A percentile compares a stretch with the other conserved stretches of the same genome.
phyloP scores from a whole-genome alignment of 495 filamentous ascomycete species.

The Sordaria brevicollis region DNA sequence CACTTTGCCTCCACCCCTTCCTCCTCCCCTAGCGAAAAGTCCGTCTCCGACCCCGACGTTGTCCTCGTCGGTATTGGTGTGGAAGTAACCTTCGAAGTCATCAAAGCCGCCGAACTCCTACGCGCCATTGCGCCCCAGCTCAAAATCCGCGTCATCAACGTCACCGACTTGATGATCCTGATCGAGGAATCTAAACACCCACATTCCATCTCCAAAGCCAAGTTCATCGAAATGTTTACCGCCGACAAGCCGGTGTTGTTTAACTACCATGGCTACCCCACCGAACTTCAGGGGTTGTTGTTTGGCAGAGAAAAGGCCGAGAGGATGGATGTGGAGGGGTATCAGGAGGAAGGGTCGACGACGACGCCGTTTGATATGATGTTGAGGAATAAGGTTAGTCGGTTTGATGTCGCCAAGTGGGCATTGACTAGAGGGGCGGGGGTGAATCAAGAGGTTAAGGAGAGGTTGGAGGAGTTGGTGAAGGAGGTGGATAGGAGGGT shows the following conservation, averaged over 20 bases:
- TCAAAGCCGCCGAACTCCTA: constrained; percentile 52
- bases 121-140: constrained; percentile 42
- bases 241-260: constrained; percentile 49
- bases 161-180: constrained; percentile 65
- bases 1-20: constrained; percentile 40
- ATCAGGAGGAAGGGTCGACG: constrained; percentile 60
- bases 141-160: constrained; percentile 56
- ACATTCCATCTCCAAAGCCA: constrained; percentile 44
- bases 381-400: constrained; percentile 51
- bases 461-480: constrained; percentile 36
- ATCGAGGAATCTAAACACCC: constrained; percentile 50
- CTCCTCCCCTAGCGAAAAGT: background rate
- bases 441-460: constrained; percentile 39
- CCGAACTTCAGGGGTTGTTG: constrained; percentile 52
- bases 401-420: constrained; percentile 51
- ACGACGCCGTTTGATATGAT: constrained; percentile 72
- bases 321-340: constrained; percentile 49
- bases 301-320: constrained; percentile 46
- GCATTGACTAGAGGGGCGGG: constrained; percentile 30
- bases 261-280: constrained; percentile 63
- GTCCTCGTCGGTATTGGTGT: constrained; percentile 62
- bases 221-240: constrained; percentile 53
- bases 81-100: constrained; percentile 61
- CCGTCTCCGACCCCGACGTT: constrained; percentile 45
- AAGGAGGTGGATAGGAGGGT: constrained; percentile 41